Conservation (phyloP, 192 early-diverging fungal genomes). For the Dispira simplex region DNA sequence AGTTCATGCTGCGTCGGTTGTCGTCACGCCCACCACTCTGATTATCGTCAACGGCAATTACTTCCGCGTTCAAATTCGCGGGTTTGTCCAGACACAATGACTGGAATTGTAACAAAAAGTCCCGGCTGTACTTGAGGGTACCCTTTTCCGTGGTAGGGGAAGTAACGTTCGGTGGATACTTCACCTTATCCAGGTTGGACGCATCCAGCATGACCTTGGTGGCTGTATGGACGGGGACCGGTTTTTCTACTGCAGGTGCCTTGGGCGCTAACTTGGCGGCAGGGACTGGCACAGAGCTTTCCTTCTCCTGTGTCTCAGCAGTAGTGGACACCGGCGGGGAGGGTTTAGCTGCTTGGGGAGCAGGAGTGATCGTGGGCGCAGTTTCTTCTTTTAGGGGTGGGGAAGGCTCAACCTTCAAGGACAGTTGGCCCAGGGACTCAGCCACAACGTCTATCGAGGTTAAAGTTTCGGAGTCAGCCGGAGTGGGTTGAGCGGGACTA, state of each 20-base stretch:
- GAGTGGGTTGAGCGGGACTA: background rate
- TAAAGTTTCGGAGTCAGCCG: background rate
- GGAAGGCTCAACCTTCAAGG: background rate
- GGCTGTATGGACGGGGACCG: slow-evolving; percentile 24
- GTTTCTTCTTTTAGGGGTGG: background rate
- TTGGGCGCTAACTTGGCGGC: too few relatives aligned
- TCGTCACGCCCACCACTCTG: slow-evolving; percentile 16
- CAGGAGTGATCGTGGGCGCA: background rate
- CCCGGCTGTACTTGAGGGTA: slow-evolving; percentile 50
- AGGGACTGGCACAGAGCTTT: background rate
- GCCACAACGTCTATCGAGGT: background rate
- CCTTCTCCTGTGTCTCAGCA: background rate
- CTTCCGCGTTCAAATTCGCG: slow-evolving; percentile 31
- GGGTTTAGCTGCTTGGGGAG: background rate
- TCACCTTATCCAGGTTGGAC: slow-evolving; percentile 24
- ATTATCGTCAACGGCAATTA: slow-evolving; percentile 27
- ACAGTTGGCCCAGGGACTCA: background rate
- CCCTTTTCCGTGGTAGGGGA: slow-evolving; percentile 32
- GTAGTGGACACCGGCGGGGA: background rate
- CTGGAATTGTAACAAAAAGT: slow-evolving; percentile 69
- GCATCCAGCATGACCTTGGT: slow-evolving; percentile 24
- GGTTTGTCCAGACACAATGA: slow-evolving; percentile 43
- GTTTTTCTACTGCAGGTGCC: too few relatives aligned
- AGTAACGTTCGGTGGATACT: slow-evolving; percentile 32
- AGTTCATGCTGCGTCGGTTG: slow-evolving; percentile 18